phyloP scores from a whole-genome alignment of 2,329 filamentous ascomycete species.

The Exophiala lecanii-corni region DNA sequence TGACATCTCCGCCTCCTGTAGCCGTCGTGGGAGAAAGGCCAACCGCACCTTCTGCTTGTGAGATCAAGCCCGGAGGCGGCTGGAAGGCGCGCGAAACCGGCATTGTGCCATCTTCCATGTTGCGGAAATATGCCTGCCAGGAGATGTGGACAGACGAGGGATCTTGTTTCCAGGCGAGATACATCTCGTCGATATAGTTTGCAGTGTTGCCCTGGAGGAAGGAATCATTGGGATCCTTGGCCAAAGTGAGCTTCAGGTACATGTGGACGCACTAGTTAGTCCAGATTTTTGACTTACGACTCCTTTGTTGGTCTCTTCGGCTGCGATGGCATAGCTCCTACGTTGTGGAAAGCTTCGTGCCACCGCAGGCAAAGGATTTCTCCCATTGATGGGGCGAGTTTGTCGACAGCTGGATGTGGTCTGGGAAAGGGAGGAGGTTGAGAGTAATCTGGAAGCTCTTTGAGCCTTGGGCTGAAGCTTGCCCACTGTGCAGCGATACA shows the following conservation, averaged over 20 bases:
- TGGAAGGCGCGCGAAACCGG: slow-evolving; percentile 96
- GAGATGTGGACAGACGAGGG: slow-evolving; percentile 92
- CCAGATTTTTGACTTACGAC: slow-evolving; percentile 47
- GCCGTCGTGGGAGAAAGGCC: slow-evolving; percentile 54
- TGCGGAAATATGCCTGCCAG: slow-evolving; percentile 99
- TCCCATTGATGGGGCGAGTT: slow-evolving; percentile 31
- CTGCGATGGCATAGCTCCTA: slow-evolving; percentile 55
- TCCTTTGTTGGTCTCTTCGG: slow-evolving; percentile 56
- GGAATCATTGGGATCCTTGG: slow-evolving; percentile 80
- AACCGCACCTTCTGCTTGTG: slow-evolving; percentile 66
- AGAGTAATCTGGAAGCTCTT: slow-evolving; percentile 17
- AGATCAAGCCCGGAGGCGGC: slow-evolving; percentile 86
- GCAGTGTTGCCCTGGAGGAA: slow-evolving; percentile 96
- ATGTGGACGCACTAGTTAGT: too few species aligned
- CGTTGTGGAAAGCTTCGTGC: slow-evolving; percentile 36
- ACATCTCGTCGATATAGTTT: slow-evolving; percentile 99
- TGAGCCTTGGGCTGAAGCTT: slow-evolving; percentile 19
- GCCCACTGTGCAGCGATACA: slow-evolving; percentile 22
- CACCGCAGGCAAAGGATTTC: slow-evolving; percentile 41
- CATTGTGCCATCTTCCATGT: slow-evolving; percentile 98
- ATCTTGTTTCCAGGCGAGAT: slow-evolving; percentile 93
- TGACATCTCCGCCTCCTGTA: slow-evolving; percentile 65
- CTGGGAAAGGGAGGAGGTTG: slow-evolving; percentile 10
- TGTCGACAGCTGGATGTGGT: slow-evolving; percentile 8
- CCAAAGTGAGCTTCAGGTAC: slow-evolving; percentile 5